Evolutionary conservation across 139 green algal genomes (phyloP).

Genomic region (Desmodesmus armatus): DNA sequence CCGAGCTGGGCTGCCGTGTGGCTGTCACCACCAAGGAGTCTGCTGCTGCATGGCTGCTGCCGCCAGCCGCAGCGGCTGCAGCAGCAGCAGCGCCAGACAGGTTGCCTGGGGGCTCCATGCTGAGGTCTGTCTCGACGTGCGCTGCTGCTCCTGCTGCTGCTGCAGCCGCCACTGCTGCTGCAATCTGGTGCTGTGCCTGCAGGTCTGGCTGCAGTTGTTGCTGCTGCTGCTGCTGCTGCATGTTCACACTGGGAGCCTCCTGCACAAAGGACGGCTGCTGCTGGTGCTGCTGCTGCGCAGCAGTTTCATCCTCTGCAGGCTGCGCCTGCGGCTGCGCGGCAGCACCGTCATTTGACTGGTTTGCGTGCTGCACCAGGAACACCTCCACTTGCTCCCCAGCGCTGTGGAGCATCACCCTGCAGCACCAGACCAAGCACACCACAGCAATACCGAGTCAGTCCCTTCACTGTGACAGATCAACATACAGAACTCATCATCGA

Average conservation of each 20-base stretch:
- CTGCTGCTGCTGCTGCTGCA: neutral
- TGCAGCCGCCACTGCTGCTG: neutral
- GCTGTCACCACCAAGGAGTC: neutral
- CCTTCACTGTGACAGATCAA: no score
- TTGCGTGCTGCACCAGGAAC: constrained; percentile 73
- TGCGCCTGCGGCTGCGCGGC: neutral
- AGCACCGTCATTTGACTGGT: neutral
- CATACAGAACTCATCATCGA: no score
- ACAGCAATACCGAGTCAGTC: no score
- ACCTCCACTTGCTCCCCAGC: constrained; percentile 70
- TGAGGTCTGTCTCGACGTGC: neutral
- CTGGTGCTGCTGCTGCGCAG: constrained; percentile 15
- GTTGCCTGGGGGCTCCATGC: constrained; percentile 20
- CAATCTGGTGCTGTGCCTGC: no score
- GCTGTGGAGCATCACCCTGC: constrained; percentile 71
- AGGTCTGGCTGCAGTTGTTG: no score
- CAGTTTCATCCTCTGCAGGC: constrained; percentile 13
- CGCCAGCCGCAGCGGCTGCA: constrained; percentile 3
- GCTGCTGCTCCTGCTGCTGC: constrained; percentile 37
- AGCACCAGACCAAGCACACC: neutral
- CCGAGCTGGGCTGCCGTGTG: no score
- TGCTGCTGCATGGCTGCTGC: constrained; percentile 3
- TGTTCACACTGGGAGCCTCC: neutral
- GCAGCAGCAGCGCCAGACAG: neutral
- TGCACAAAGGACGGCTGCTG: neutral